A percentile compares a stretch with the other conserved stretches of the same genome.
Conservation (phyloP, 352 stramenopile genomes). For the Phytophthora niederhauseri region DNA sequence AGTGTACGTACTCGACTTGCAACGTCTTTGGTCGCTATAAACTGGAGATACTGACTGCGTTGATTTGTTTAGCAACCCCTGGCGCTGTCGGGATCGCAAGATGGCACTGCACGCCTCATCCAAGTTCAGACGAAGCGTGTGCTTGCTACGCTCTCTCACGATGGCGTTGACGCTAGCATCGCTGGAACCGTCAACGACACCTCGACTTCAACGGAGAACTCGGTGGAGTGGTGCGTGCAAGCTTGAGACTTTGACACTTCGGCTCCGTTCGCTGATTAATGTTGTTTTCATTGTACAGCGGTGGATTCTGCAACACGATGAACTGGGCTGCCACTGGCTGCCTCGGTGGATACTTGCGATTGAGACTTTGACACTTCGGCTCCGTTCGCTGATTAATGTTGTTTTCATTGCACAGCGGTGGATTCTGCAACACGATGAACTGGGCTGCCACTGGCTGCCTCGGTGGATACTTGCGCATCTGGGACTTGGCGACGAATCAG, state of each 20-base stretch:
- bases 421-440: conserved; percentile 94
- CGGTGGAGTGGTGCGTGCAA: conserved; percentile 78
- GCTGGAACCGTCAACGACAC: conserved; percentile 59
- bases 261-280: conserved; percentile 9
- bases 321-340: conserved; percentile 96
- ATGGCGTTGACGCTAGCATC: conserved; percentile 52
- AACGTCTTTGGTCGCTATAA: neutral
- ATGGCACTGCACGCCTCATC: conserved; percentile 93
- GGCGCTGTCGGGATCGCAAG: conserved; percentile 93
- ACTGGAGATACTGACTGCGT: conserved; percentile 2
- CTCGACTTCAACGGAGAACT: conserved; percentile 70
- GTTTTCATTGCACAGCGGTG: conserved; percentile 62
- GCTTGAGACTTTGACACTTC: neutral
- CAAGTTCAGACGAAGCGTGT: conserved; percentile 96
- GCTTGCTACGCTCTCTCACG: conserved; percentile 87
- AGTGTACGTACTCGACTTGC: conserved; percentile 45
- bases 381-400: conserved; percentile 10
- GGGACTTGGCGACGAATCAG: conserved; percentile 92
- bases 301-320: conserved; percentile 94
- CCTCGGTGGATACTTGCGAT: conserved; percentile 93
- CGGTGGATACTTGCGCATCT: conserved; percentile 96
- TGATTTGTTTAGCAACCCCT: conserved; percentile 83
- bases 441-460: conserved; percentile 96
- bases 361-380: neutral
- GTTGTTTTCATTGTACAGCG: conserved; percentile 45